phyloP scores from a whole-genome alignment of 2,329 filamentous ascomycete genomes.

The Claviceps sorghi region DNA sequence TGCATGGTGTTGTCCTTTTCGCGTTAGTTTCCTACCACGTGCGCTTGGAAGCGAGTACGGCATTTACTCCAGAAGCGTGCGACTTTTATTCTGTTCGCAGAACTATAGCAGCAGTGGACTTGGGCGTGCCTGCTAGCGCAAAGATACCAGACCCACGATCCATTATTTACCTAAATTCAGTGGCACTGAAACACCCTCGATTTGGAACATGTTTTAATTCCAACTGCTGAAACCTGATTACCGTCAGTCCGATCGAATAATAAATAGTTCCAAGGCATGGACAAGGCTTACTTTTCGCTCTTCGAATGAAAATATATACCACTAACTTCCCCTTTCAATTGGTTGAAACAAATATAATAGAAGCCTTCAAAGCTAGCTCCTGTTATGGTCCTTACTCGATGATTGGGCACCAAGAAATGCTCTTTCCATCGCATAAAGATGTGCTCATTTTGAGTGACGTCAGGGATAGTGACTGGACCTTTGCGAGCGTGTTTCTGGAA shows the following conservation, averaged over 20 bases:
- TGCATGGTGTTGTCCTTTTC: not conserved
- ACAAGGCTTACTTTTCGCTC: slow-evolving; percentile 71
- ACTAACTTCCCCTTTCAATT: slow-evolving; percentile 68
- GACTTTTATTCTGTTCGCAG: not conserved
- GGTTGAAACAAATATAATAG: slow-evolving; percentile 98
- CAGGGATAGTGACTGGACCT: slow-evolving; percentile 43
- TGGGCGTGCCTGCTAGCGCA: not conserved
- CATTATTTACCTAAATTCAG: slow-evolving; percentile 53
- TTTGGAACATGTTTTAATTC: slow-evolving; percentile 81
- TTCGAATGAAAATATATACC: slow-evolving; percentile 97
- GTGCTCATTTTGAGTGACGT: slow-evolving; percentile 67
- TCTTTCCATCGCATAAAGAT: slow-evolving; percentile 99
- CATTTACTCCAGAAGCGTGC: not conserved
- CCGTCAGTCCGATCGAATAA: slow-evolving; percentile 1
- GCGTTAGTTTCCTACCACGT: not conserved
- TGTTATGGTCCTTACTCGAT: slow-evolving; percentile 76
- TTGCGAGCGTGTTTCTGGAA: slow-evolving; percentile 46
- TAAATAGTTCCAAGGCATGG: not conserved
- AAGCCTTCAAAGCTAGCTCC: slow-evolving; percentile 97
- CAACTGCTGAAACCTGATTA: slow-evolving; percentile 69
- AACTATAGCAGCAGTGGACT: not conserved
- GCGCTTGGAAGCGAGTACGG: not conserved
- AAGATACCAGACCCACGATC: not conserved
- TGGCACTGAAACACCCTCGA: slow-evolving; percentile 64
- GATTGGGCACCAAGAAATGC: slow-evolving; percentile 90